These are phyloP conservation scores for Trichophyton schoenleinii DNA, from an alignment of 2,329 filamentous ascomycete genomes.

Conservation along the genomic window DNA sequence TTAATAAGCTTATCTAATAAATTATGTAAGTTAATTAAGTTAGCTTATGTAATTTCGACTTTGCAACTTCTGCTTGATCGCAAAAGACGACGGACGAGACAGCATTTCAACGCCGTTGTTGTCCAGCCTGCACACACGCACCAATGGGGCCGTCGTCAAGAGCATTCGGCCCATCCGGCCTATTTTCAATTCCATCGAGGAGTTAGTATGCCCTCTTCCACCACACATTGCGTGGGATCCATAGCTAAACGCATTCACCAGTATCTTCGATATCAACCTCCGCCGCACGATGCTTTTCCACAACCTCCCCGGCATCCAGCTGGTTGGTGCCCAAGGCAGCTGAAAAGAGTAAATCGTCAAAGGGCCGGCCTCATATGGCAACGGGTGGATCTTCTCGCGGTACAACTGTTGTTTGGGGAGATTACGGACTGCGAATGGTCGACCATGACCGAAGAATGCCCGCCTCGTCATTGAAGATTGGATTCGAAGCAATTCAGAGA, in stretches of 20 bases:
- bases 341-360: constrained; percentile 75
- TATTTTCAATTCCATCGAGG: constrained; percentile 23
- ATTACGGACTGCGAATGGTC: constrained; percentile 85
- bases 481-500: constrained; percentile 84
- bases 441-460: constrained; percentile 89
- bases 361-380: constrained; percentile 74
- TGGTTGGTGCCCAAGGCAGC: constrained; percentile 76
- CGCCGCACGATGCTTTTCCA: constrained; percentile 56
- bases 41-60: neutral
- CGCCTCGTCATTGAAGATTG: constrained; percentile 73
- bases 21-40: neutral
- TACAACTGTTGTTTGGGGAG: constrained; percentile 91
- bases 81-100: neutral
- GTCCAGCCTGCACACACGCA: neutral
- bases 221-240: neutral
- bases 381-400: constrained; percentile 86
- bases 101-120: neutral
- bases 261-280: constrained; percentile 20
- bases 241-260: constrained; percentile 14
- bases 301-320: constrained; percentile 47
- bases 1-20: neutral
- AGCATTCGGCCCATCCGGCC: constrained; percentile 25
- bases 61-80: neutral
- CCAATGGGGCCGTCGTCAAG: constrained; percentile 26
- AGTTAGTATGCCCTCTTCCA: constrained; percentile 18